phyloP scores from a whole-genome alignment of 441 rosid species.

The Theobroma grandiflorum region DNA sequence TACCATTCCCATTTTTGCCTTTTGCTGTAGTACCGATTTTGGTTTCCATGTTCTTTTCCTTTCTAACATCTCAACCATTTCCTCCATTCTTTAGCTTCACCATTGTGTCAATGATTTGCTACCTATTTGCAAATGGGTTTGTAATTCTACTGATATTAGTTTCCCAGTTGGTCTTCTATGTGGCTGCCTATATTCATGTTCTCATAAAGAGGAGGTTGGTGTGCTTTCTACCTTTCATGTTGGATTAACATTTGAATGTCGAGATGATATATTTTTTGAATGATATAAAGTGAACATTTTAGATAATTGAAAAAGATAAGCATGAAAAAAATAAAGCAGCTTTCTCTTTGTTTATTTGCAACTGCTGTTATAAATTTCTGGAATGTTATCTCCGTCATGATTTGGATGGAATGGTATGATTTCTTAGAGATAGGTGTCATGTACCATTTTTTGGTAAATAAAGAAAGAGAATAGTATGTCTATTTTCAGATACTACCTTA shows the following conservation, averaged over 20 bases:
- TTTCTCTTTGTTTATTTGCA: background rate
- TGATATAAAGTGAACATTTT: background rate
- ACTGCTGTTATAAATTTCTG: background rate
- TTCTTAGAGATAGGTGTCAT: background rate
- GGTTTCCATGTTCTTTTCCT: conserved; percentile 63
- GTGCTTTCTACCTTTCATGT: conserved; percentile 28
- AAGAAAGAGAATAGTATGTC: background rate
- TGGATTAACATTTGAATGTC: background rate
- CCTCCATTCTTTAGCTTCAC: conserved; percentile 79
- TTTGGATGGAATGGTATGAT: background rate
- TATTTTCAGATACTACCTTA: background rate
- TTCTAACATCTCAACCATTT: conserved; percentile 71
- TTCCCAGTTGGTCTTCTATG: conserved; percentile 78
- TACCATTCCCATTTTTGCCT: conserved; percentile 75
- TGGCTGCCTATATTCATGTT: conserved; percentile 68
- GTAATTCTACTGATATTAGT: conserved; percentile 61
- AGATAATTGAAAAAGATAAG: conserved; percentile 5
- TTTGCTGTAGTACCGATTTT: conserved; percentile 66
- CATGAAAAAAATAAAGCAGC: background rate
- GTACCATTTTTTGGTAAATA: conserved; percentile 5
- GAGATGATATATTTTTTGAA: conserved; percentile 23
- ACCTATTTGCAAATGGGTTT: conserved; percentile 79
- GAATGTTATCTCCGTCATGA: background rate
- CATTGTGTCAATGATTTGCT: conserved; percentile 69
- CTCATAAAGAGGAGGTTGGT: conserved; percentile 75